Percentiles rank a stretch among this genome's conserved stretches.
These are phyloP conservation scores for Coniophora puteana DNA, from an alignment of 1,284 basidiomycete species.

Conservation along the genomic window DNA sequence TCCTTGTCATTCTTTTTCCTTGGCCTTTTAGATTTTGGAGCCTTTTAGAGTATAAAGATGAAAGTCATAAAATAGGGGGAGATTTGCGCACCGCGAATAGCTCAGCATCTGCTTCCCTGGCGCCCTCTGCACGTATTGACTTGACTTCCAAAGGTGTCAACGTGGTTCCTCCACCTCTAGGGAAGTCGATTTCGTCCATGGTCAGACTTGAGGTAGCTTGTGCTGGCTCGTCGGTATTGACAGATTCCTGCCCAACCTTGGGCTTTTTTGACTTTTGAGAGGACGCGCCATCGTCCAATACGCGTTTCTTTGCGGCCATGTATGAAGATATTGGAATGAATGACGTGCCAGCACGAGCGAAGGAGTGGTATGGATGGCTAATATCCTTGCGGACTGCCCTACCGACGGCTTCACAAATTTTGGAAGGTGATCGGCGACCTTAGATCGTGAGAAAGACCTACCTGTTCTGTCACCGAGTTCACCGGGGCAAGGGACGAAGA, in stretches of 20 bases:
- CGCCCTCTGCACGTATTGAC: conserved; percentile 79
- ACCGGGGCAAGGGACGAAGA: too few species aligned
- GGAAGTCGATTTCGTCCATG: conserved; percentile 88
- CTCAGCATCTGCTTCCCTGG: conserved; percentile 81
- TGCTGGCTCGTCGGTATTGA: conserved; percentile 19
- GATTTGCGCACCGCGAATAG: conserved; percentile 55
- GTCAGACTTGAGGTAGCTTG: conserved; percentile 39
- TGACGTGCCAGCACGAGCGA: background rate
- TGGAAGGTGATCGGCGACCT: too few species aligned
- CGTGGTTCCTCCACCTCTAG: conserved; percentile 81
- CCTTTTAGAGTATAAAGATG: conserved; percentile 12
- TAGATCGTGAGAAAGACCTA: too few species aligned
- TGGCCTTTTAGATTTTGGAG: conserved; percentile 9
- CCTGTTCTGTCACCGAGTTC: too few species aligned
- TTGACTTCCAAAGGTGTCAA: conserved; percentile 93
- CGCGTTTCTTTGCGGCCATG: conserved; percentile 57
- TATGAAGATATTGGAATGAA: background rate
- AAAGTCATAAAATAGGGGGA: conserved; percentile 9
- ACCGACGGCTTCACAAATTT: too few species aligned
- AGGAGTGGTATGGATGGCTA: too few species aligned
- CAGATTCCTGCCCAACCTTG: conserved; percentile 31
- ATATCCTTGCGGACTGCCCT: too few species aligned
- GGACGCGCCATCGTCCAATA: conserved; percentile 48
- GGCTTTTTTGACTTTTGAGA: conserved; percentile 54
- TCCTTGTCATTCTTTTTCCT: conserved; percentile 43